Evolutionary conservation across 2,329 filamentous ascomycete species (phyloP), one percentile per base, ranked within the genome.

Genomic region (Xylaria sp.): DNA sequence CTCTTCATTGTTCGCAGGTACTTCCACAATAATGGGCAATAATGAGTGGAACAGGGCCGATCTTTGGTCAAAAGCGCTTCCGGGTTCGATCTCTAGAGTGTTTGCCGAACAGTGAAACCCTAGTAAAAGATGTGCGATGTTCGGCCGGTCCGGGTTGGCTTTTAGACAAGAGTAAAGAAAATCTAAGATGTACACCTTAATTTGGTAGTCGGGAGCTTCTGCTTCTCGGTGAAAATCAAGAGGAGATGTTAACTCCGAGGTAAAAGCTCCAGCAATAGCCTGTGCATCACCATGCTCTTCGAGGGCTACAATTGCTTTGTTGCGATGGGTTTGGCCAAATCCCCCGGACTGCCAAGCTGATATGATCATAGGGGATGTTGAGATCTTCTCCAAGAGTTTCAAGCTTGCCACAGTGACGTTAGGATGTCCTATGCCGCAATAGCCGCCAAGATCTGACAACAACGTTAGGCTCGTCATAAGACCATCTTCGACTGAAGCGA

Each of bases 401-500:
- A 99, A 84, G 48, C 94, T 95, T 15, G 90, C 89, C 69, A 97
- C 85, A 0, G 93, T 93, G 62, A 99, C 84, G 15, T 92, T 88
- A 42, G 93, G 88, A 74, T 97, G 93, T 0, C 92, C 92, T 63
- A 94, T 90, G 15, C 93, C 92, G 74, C 94, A 95, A 78, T 96
- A 97, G 38, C 93, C 87, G 36, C 94, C 94, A 28, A 99, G 83
- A 72, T 96, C 91, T 3, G 94, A 90, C 48, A 98, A 88, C 6
- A 97, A 83, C 49, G 87, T 85, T 33, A 99, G 83, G 74, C 96
- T 91, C 66, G 91, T 93, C 46, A 97, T 85, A 23, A 99, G 85
- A 7, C 93, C 94, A 76, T 99, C 97, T 77, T 98, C 95, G 75
- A 99, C 95, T 0, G 92, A 94, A n/a, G 92, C 86, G 73, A 95